Percentiles rank a stretch among this genome's conserved stretches.
These are phyloP conservation scores for Apophysomyces elegans DNA, from an alignment of 371 early-diverging fungal genomes.

Conservation along the genomic window DNA sequence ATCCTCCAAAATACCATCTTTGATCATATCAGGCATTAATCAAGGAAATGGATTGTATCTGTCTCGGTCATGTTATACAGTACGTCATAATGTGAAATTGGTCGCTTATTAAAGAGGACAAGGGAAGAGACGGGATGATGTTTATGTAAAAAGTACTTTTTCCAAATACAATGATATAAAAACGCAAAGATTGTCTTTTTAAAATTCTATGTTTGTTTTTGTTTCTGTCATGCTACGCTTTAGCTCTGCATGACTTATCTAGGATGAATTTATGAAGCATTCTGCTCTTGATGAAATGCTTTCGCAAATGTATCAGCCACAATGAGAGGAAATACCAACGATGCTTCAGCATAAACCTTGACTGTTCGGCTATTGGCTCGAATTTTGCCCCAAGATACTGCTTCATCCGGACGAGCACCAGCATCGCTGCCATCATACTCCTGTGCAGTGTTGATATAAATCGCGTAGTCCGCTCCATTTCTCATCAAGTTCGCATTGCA, in stretches of 20 bases:
- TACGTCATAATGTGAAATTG: no score
- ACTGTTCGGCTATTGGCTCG: slow-evolving; percentile 83
- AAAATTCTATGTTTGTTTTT: no score
- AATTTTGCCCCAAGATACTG: slow-evolving; percentile 99
- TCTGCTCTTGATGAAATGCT: slow-evolving; percentile 32
- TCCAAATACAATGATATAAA: background rate
- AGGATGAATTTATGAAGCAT: no score
- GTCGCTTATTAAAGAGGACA: no score
- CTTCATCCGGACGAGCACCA: slow-evolving; percentile 99
- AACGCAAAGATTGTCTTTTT: background rate
- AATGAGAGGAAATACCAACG: slow-evolving; percentile 94
- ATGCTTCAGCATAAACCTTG: slow-evolving; percentile 96
- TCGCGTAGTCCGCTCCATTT: slow-evolving; percentile 99
- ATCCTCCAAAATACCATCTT: background rate
- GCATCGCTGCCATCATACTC: slow-evolving; percentile 99
- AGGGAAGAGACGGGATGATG: no score
- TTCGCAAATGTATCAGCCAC: slow-evolving; percentile 95
- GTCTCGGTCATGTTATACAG: no score
- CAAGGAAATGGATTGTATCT: no score
- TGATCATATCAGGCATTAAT: no score
- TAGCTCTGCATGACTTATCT: no score
- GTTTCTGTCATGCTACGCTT: no score
- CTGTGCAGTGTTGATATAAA: slow-evolving; percentile 98
- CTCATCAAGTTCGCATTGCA: slow-evolving; percentile 99
- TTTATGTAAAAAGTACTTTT: no score